Evolutionary conservation across 805 yeast genomes (phyloP).

Genomic region (Hanseniaspora valbyensis): DNA sequence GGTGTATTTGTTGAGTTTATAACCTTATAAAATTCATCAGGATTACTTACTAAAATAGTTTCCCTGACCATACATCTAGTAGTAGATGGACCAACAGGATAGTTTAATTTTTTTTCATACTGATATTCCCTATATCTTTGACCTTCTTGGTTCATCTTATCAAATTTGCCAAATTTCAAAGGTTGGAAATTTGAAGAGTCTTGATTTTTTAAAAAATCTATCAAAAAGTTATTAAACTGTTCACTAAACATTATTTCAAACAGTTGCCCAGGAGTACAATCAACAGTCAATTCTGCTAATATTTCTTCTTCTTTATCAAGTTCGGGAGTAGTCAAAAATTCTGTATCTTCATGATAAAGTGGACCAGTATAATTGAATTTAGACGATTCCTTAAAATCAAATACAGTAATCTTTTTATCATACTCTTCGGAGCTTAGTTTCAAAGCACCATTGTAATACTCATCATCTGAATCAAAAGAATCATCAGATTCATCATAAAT

Average conservation of each 20-base stretch:
- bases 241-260: constrained; percentile 62
- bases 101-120: constrained; percentile 66
- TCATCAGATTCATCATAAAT: constrained; percentile 26
- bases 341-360: constrained; percentile 47
- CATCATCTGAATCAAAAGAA: constrained; percentile 21
- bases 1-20: constrained; percentile 67
- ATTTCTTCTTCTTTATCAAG: constrained; percentile 39
- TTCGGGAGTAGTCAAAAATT: constrained; percentile 35
- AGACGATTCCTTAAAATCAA: constrained; percentile 32
- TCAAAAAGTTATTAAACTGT: constrained; percentile 34
- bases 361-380: constrained; percentile 53
- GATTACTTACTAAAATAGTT: constrained; percentile 44
- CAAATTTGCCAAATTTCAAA: constrained; percentile 28
- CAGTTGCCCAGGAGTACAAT: constrained; percentile 69
- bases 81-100: constrained; percentile 84
- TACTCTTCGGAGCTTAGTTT: constrained; percentile 20
- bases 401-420: constrained; percentile 21
- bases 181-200: constrained; percentile 29
- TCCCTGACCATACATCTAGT: constrained; percentile 66
- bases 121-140: constrained; percentile 42
- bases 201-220: constrained; percentile 33
- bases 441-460: constrained; percentile 20
- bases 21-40: constrained; percentile 45
- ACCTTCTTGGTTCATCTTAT: constrained; percentile 31
- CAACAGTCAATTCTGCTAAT: constrained; percentile 41